Percentiles rank a stretch among this genome's conserved stretches.
Conservation (phyloP, 1,284 basidiomycete genomes). For the Pseudozyma sp. region DNA sequence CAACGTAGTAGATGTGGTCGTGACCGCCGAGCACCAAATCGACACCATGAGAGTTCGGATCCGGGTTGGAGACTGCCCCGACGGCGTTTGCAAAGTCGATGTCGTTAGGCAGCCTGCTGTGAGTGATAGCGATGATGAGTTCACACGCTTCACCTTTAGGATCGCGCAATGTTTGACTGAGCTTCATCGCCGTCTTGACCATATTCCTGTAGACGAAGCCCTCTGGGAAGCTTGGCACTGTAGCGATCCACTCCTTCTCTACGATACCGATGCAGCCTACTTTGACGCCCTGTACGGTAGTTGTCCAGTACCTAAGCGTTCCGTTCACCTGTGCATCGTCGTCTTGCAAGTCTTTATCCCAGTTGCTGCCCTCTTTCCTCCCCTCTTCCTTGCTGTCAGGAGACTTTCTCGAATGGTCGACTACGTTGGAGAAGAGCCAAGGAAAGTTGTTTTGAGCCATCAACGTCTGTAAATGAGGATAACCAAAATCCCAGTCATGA, state of each 20-base stretch:
- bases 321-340: slow-evolving; percentile 52
- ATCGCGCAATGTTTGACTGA: slow-evolving; percentile 80
- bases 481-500: slow-evolving; percentile 60
- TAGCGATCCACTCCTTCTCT: slow-evolving; percentile 87
- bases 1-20: slow-evolving; percentile 87
- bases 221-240: slow-evolving; percentile 83
- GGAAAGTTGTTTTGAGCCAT: slow-evolving; percentile 40
- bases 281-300: slow-evolving; percentile 77
- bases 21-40: slow-evolving; percentile 90
- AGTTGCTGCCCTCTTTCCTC: slow-evolving; percentile 4
- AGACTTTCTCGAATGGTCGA: slow-evolving; percentile 75
- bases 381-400: slow-evolving; percentile 73
- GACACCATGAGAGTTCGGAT: slow-evolving; percentile 77
- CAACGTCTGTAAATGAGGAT: slow-evolving; percentile 37
- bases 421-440: slow-evolving; percentile 47
- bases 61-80: slow-evolving; percentile 71
- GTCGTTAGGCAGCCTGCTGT: slow-evolving; percentile 79
- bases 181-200: slow-evolving; percentile 56
- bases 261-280: slow-evolving; percentile 86
- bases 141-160: slow-evolving; percentile 76
- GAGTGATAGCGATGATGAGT: slow-evolving; percentile 81
- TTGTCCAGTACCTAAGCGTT: slow-evolving; percentile 72
- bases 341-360: slow-evolving; percentile 74
- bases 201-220: slow-evolving; percentile 73
- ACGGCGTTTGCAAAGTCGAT: slow-evolving; percentile 74